Percentiles rank a stretch among this genome's conserved stretches.
phyloP scores from a whole-genome alignment of 2,329 filamentous ascomycete species.

The Cladophialophora yegresii region DNA sequence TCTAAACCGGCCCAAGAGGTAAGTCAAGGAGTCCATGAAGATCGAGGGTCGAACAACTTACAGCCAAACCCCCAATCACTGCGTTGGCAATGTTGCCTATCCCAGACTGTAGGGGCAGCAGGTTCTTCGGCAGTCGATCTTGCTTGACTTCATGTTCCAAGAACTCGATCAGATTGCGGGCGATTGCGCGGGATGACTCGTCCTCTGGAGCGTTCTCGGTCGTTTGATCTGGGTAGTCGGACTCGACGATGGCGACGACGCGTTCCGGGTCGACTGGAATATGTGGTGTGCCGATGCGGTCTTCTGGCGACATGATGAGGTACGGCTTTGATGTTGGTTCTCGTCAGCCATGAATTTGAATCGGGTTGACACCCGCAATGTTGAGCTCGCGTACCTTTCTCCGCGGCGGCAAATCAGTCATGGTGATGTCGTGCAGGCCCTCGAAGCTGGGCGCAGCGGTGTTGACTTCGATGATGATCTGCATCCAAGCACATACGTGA shows the following conservation, averaged over 20 bases:
- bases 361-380: not conserved
- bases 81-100: constrained; percentile 95
- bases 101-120: constrained; percentile 80
- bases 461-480: constrained; percentile 88
- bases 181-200: constrained; percentile 70
- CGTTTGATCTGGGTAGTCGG: constrained; percentile 77
- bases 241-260: constrained; percentile 81
- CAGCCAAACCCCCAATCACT: constrained; percentile 76
- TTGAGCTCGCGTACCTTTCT: constrained; percentile 59
- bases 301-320: constrained; percentile 79
- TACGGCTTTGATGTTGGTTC: constrained; percentile 42
- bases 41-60: constrained; percentile 6
- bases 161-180: constrained; percentile 77
- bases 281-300: constrained; percentile 78
- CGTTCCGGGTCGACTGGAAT: constrained; percentile 83
- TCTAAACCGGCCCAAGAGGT: constrained; percentile 35
- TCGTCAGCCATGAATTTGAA: not conserved
- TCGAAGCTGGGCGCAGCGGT: constrained; percentile 81
- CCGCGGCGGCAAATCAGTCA: constrained; percentile 78
- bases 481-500: not conserved
- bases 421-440: constrained; percentile 86
- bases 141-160: constrained; percentile 81
- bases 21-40: not conserved
- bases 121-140: constrained; percentile 72
- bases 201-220: constrained; percentile 76